Conservation (phyloP, 75 land plant genomes). For the Adiantum capillusveneris region DNA sequence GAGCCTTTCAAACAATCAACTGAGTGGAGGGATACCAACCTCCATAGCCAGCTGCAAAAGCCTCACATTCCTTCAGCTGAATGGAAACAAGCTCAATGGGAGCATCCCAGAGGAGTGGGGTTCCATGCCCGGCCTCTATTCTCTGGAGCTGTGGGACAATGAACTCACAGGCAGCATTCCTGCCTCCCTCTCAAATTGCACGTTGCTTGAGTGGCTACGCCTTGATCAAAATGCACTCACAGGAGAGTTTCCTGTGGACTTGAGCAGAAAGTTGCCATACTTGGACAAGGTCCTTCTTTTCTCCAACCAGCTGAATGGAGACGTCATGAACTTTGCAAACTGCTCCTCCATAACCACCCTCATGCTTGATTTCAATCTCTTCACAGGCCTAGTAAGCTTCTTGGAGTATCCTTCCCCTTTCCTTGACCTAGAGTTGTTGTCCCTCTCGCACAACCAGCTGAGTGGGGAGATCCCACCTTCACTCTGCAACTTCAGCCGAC, state of each 20-base stretch:
- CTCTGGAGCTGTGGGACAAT: too few relatives aligned
- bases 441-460: conserved; percentile 15
- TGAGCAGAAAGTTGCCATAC: background rate
- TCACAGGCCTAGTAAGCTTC: conserved; percentile 17
- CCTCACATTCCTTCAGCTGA: too few relatives aligned
- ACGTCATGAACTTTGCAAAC: background rate
- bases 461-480: conserved; percentile 33
- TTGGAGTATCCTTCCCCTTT: conserved; percentile 5
- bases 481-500: conserved; percentile 25
- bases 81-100: too few relatives aligned
- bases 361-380: conserved; percentile 1
- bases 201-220: background rate
- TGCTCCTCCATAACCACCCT: background rate
- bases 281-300: background rate
- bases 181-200: background rate
- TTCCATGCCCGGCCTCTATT: too few relatives aligned
- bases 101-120: too few relatives aligned
- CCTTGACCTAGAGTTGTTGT: conserved; percentile 4
- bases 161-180: background rate
- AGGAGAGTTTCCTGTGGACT: background rate
- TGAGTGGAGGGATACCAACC: too few relatives aligned
- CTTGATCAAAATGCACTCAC: conserved; percentile 1
- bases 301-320: background rate
- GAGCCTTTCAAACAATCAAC: too few relatives aligned
- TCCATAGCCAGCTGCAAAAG: too few relatives aligned